phyloP scores from a whole-genome alignment of 1,284 basidiomycete species.

The Leccinum griseonigrum region DNA sequence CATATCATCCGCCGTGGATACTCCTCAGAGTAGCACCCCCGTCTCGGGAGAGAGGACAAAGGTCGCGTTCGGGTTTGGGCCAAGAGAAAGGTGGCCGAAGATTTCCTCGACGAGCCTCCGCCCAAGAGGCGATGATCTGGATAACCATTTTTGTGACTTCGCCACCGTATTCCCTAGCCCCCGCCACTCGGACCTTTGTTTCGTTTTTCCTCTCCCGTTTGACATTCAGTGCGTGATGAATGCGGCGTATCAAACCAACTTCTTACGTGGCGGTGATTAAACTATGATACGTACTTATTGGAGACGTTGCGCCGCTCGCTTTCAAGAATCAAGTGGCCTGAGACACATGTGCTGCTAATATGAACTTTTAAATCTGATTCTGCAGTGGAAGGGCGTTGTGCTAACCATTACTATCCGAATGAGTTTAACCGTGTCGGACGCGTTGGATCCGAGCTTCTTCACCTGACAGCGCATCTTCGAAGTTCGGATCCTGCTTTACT shows the following conservation, averaged over 20 bases:
- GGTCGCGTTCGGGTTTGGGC: constrained; percentile 70
- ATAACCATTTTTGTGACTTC: background rate
- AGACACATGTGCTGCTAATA: background rate
- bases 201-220: background rate
- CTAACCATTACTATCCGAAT: background rate
- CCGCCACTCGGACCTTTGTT: background rate
- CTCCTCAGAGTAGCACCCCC: constrained; percentile 50
- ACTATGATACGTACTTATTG: background rate
- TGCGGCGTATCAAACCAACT: background rate
- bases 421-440: background rate
- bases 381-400: background rate
- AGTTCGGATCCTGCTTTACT: background rate
- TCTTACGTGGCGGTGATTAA: background rate
- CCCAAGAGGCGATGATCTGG: constrained; percentile 40
- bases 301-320: background rate
- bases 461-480: background rate
- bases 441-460: background rate
- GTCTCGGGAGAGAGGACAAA: constrained; percentile 66
- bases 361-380: background rate
- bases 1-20: constrained; percentile 57
- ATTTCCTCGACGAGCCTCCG: constrained; percentile 46
- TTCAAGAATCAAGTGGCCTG: background rate
- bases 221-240: background rate
- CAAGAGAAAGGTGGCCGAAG: constrained; percentile 75
- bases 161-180: background rate